These are phyloP conservation scores for Boletus fagicola DNA, from an alignment of 768 basidiomycete genomes.

Conservation along the genomic window DNA sequence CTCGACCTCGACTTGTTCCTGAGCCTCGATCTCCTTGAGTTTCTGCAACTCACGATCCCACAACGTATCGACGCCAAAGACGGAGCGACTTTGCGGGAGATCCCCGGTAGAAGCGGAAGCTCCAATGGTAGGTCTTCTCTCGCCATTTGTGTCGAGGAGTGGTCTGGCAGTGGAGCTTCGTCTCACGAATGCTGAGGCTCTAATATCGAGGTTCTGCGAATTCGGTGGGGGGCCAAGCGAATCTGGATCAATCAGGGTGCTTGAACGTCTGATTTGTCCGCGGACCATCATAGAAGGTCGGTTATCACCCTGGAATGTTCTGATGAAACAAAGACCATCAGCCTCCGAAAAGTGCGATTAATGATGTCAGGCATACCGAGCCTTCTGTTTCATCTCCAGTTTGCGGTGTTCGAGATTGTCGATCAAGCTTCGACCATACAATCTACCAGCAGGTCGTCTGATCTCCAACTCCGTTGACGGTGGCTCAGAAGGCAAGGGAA, in stretches of 20 bases:
- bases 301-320: slow-evolving; percentile 85
- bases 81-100: slow-evolving; percentile 59
- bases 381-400: slow-evolving; percentile 74
- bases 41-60: slow-evolving; percentile 90
- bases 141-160: slow-evolving; percentile 60
- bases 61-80: slow-evolving; percentile 90
- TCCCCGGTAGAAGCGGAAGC: slow-evolving; percentile 33
- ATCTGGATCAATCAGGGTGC: slow-evolving; percentile 73
- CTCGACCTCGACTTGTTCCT: slow-evolving; percentile 59
- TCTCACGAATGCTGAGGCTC: slow-evolving; percentile 41
- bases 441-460: slow-evolving; percentile 69
- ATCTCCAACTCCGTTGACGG: slow-evolving; percentile 32
- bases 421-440: slow-evolving; percentile 87
- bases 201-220: slow-evolving; percentile 45
- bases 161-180: slow-evolving; percentile 61
- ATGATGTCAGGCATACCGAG: slow-evolving; percentile 55
- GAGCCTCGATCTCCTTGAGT: slow-evolving; percentile 71
- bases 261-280: slow-evolving; percentile 48
- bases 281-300: slow-evolving; percentile 94
- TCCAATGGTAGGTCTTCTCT: slow-evolving; percentile 31
- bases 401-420: slow-evolving; percentile 87
- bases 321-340: slow-evolving; percentile 8
- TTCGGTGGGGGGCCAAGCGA: slow-evolving; percentile 51
- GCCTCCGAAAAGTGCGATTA: not conserved
- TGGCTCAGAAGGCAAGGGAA: slow-evolving; percentile 31